These are phyloP conservation scores for Picocystis salinarum DNA, from an alignment of 139 green algal species.

Conservation along the genomic window DNA sequence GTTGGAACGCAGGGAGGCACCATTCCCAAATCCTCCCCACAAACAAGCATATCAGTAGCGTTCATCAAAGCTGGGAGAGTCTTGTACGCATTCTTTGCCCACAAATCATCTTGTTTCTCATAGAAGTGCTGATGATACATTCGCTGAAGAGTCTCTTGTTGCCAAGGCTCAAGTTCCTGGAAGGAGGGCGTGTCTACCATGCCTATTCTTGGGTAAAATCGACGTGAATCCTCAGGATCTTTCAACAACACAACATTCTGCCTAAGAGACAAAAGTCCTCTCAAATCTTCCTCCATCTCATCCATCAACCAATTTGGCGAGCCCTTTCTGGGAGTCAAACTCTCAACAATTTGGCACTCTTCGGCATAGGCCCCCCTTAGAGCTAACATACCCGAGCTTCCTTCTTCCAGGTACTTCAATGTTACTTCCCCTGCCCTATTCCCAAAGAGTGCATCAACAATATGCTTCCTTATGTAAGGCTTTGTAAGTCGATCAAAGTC, in stretches of 20 bases:
- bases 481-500: slow-evolving; percentile 52
- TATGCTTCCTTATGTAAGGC: slow-evolving; percentile 22
- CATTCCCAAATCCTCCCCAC: slow-evolving; percentile 84
- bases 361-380: too few species aligned
- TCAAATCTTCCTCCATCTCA: slow-evolving; percentile 21
- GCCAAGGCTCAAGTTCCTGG: slow-evolving; percentile 37
- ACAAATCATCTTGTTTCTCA: slow-evolving; percentile 48
- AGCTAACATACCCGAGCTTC: slow-evolving; percentile 3
- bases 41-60: slow-evolving; percentile 79
- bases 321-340: slow-evolving; percentile 19
- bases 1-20: slow-evolving; percentile 75
- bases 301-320: slow-evolving; percentile 39
- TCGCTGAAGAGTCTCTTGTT: slow-evolving; percentile 28
- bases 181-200: slow-evolving; percentile 52
- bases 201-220: slow-evolving; percentile 44
- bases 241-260: slow-evolving; percentile 73
- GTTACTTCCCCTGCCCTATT: slow-evolving; percentile 19
- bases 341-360: too few species aligned
- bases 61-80: slow-evolving; percentile 68
- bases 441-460: slow-evolving; percentile 17
- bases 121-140: slow-evolving; percentile 83
- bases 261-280: slow-evolving; percentile 52
- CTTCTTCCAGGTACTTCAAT: slow-evolving; percentile 32
- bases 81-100: slow-evolving; percentile 43
- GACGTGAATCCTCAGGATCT: slow-evolving; percentile 32